Base-by-base conservation (phyloP, 345 rosid species). In the Chamaenerion angustifolium region DNA sequence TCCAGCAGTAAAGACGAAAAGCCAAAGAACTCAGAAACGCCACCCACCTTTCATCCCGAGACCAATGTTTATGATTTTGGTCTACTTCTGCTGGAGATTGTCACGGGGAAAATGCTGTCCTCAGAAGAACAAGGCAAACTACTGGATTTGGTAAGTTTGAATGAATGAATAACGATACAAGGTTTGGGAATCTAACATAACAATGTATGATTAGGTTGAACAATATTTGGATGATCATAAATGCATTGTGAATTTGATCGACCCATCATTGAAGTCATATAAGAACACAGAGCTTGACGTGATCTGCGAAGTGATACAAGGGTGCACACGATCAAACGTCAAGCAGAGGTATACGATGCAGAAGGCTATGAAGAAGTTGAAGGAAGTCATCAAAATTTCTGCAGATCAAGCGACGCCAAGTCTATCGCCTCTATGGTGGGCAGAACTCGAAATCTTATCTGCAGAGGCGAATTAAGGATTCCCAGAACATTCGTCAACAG, bases 351-450 rank as follows among this genome's bases (percentile, higher is more conserved):
- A 85, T 47, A 68, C 77, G 16, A 82, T 87, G 86, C 77, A 62
- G 58, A 76, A 78, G 16, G 49, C 80, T 17, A 64, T 58, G 11
- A 60, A 80, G n/a, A 77, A 74, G 58, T 52, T 87, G 69, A 80
- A 70, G 70, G 61, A 69, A 69, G 85, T 74, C 35, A 72, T 82
- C 43, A 59, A 68, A 10, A 76, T 92, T 41, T 55, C 90, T 3
- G 84, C 86, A 4, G 96, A 87, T 49, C 98, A 92, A 79, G 96
- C 96, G 8, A 73, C 76, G 19, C 98, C 98, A 0, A 84, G 83
- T 63, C 85, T 87, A 44, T 92, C 98, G 45, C 98, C 98, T 12
- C 74, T 87, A 10, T 92, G 98, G 98, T 92, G 96, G 96, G 98
- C 96, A 2, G 98, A 92, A 58, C 95, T 92, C 42, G 96, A 92